Percentiles rank a stretch among this genome's conserved stretches.
These are phyloP conservation scores for Eimeria falciformis DNA, from an alignment of 169 alveolate genomes.

Conservation along the genomic window DNA sequence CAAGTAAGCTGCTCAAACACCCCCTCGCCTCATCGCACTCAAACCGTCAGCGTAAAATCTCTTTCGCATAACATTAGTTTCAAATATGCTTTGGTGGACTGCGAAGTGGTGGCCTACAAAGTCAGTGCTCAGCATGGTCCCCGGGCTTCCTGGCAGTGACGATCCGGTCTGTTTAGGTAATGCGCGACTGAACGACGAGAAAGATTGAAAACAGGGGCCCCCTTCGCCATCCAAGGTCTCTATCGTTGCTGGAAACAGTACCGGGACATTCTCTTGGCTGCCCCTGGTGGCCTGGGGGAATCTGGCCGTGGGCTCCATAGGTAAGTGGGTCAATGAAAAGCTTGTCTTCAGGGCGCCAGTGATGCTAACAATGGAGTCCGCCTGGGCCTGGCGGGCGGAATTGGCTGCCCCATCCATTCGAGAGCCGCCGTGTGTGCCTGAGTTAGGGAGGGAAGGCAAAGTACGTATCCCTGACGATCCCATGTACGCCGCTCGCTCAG, in stretches of 20 bases:
- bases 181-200: too few species aligned
- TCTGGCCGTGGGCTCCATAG: not conserved
- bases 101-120: conserved; percentile 7
- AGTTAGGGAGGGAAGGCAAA: not conserved
- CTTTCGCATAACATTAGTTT: too few species aligned
- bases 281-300: not conserved
- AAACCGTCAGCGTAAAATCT: conserved; percentile 1
- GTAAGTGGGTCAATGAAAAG: not conserved
- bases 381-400: conserved; percentile 8
- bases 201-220: too few species aligned
- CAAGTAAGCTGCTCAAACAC: not conserved
- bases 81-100: not conserved
- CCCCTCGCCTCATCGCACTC: not conserved
- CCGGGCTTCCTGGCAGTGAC: too few species aligned
- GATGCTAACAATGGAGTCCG: conserved; percentile 2
- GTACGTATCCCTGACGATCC: conserved; percentile 6
- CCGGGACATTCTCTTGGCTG: not conserved
- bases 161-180: too few species aligned
- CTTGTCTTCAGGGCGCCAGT: not conserved
- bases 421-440: conserved; percentile 12
- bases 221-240: too few species aligned
- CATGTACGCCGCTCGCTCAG: conserved; percentile 37
- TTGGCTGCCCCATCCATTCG: conserved; percentile 6
- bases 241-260: conserved; percentile 40
- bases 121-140: not conserved